Base-by-base conservation (phyloP, 129 eudicot genomes). In the Helianthus annuus region DNA sequence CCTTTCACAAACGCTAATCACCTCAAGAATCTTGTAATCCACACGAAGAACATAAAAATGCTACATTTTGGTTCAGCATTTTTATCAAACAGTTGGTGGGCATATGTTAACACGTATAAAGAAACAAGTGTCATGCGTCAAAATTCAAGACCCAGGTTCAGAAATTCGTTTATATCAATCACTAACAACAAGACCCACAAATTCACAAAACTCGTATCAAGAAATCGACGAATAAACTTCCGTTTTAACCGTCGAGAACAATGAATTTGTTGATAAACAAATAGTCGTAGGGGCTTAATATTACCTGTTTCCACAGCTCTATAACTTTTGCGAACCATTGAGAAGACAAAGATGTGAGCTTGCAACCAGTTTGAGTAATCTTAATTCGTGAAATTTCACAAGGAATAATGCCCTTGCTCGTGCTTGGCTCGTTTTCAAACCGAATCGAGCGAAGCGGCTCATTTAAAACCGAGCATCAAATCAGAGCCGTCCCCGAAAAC, bases 301-400 rank as follows among this genome's bases (percentile, higher is more conserved):
- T n/a, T 70, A 78, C 82, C 82, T 64, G 82, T 63, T 78, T 78
- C 82, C 0, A 51, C 77, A 40, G 60, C 71, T 64, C 68, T 70
- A 13, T 70, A 78, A 64, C 82, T 78, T 78, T 78, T 78, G 66
- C 82, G 77, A 54, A 78, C 82, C 82, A 78, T 78, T 6, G 27
- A 61, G 71, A 42, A 38, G 44, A 68, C 32, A 54, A 27, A 61
- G 39, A 53, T 0, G 15, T 38, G 45, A 76, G 56, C 27, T 48
- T 60, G 34, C 46, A 58, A 69, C 64, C 24, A 22, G 74, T 48
- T 27, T 42, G 22, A 66, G 59, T 75, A 10, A 44, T 66, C 17
- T 76, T 34, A 61, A 48, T 69, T 76, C 63, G 36, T 69, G 51
- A 13, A 59, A 38, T n/a, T n/a, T n/a, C n/a, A n/a, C n/a, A n/a